These are phyloP conservation scores for Chalciporus piperatus DNA, from an alignment of 768 basidiomycete genomes.

Conservation along the genomic window DNA sequence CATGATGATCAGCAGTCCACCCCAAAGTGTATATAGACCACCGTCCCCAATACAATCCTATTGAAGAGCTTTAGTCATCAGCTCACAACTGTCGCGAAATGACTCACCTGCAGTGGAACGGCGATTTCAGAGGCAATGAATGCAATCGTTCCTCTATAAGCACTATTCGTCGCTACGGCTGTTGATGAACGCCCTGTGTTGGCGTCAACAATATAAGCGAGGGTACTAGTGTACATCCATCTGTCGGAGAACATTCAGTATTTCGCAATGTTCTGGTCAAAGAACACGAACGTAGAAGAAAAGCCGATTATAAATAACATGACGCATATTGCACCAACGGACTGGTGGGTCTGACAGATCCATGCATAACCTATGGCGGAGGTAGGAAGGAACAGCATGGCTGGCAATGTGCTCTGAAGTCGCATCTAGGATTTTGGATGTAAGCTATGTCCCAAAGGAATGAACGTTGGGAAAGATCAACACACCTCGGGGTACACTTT, in stretches of 20 bases:
- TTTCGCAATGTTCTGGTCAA: background rate
- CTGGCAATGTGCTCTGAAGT: slow-evolving; percentile 57
- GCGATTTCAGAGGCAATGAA: slow-evolving; percentile 75
- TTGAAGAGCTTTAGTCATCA: background rate
- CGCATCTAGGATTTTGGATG: slow-evolving; percentile 53
- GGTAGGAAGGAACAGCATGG: slow-evolving; percentile 52
- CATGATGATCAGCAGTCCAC: slow-evolving; percentile 50
- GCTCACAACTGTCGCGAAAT: background rate
- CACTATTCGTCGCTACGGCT: slow-evolving; percentile 73
- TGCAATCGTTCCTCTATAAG: slow-evolving; percentile 66
- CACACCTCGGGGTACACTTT: slow-evolving; percentile 60
- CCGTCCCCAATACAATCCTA: slow-evolving; percentile 29
- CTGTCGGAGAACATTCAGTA: slow-evolving; percentile 23
- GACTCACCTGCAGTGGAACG: slow-evolving; percentile 58
- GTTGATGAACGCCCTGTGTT: slow-evolving; percentile 79
- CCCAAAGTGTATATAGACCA: slow-evolving; percentile 39
- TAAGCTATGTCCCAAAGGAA: background rate
- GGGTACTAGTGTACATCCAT: slow-evolving; percentile 60
- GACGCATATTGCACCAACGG: slow-evolving; percentile 68
- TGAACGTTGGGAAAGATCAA: background rate
- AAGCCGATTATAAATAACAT: slow-evolving; percentile 72
- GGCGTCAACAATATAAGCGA: slow-evolving; percentile 86
- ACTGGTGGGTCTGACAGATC: slow-evolving; percentile 61
- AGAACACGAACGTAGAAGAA: slow-evolving; percentile 38
- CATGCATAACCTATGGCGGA: slow-evolving; percentile 71